phyloP scores from a whole-genome alignment of 75 land plant species.

The Picea glauca region DNA sequence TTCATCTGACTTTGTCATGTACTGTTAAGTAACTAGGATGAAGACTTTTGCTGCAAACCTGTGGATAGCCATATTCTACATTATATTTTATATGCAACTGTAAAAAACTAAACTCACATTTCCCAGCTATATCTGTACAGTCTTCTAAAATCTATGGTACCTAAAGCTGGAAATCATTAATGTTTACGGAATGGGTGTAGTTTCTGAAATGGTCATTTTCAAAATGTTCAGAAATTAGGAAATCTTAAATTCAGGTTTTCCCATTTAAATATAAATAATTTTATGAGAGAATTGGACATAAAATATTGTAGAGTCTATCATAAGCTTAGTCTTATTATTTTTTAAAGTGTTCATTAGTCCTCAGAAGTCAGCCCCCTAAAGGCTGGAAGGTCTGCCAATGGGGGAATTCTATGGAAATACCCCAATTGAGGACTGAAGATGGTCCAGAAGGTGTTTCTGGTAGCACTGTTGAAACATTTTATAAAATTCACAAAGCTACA shows the following conservation, averaged over 20 bases:
- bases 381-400: not conserved
- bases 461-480: too few species aligned
- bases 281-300: not conserved
- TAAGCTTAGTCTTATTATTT: not conserved
- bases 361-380: not conserved
- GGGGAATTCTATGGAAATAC: not conserved
- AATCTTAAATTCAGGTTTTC: not conserved
- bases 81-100: too few species aligned
- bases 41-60: too few species aligned
- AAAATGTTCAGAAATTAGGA: not conserved
- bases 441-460: not conserved
- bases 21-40: too few species aligned
- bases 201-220: slow-evolving; percentile 1
- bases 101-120: too few species aligned
- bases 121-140: too few species aligned
- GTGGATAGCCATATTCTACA: too few species aligned
- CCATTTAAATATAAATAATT: slow-evolving; percentile 6
- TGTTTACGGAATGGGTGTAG: not conserved
- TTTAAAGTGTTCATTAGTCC: not conserved
- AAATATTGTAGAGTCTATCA: not conserved
- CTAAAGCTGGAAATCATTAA: not conserved
- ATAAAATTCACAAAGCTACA: not conserved
- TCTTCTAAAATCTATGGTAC: too few species aligned
- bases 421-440: not conserved
- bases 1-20: too few species aligned